Evolutionary conservation across 495 filamentous ascomycete species (phyloP), one percentile per base, ranked within the genome.

Genomic region (Neurospora sp.): DNA sequence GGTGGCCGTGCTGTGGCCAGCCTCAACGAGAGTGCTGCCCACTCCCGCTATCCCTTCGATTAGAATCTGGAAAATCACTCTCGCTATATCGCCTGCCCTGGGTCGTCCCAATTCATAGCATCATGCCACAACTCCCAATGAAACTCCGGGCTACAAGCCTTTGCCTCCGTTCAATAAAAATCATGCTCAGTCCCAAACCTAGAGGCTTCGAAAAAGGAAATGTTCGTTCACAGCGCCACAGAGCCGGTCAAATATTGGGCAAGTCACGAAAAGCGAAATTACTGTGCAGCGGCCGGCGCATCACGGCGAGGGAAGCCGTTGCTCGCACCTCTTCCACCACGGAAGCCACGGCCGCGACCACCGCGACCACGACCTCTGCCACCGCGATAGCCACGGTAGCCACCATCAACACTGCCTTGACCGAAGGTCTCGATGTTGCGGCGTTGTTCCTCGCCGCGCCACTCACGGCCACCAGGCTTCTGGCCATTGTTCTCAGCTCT

Each of bases 371-470:
- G 86, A 27, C 91, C 90, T 53, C 92, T 87, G 20, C 91, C 89
- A 69, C 91, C 89, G 68, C 88, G 93, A 71, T 89, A 91, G 71
- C 92, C 91, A 16, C 93, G 89, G 77, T 92, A 94, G 7, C 91
- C 89, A 73, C 87, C 88, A 78, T 99, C 96, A 20, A 99, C 95
- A 76, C 93, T 97, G 59, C 95, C 94, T 81, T 97, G 93, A n/a
- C 96, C 96, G 76, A 99, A 99, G 0, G 96, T 99, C 83, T 99
- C 96, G 73, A 99, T 89, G 79, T 99, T 99, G 81, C 93, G 93
- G 82, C 91, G 94, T 75, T 94, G 91, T 80, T 99, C 96, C 80
- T 98, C 94, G 20, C 90, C 91, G 68, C 96, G 89, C 89, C 95
- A 97, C 79, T 97, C 93, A 22, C 92, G 90, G n/a, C 94, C 95